Conservation (phyloP, 2,329 filamentous ascomycete genomes). For the Nannizzia gypsea region DNA sequence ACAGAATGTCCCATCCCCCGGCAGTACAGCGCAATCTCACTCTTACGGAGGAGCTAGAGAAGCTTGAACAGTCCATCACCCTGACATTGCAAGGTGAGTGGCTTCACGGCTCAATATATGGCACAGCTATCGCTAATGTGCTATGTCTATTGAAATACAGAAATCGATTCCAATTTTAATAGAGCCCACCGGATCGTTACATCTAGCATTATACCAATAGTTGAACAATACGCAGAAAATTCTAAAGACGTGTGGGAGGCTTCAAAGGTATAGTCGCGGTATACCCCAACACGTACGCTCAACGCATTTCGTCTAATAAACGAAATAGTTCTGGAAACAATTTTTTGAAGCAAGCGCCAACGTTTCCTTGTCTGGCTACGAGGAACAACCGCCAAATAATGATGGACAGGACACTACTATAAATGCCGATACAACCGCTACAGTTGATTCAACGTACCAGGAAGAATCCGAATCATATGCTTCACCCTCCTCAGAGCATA, state of each 20-base stretch:
- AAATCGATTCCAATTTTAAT: conserved; percentile 98
- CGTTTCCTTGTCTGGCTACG: conserved; percentile 88
- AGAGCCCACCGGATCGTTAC: conserved; percentile 94
- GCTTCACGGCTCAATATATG: neutral
- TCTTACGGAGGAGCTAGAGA: conserved; percentile 89
- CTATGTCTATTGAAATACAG: conserved; percentile 34
- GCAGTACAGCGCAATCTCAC: conserved; percentile 50
- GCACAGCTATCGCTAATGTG: neutral
- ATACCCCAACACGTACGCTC: neutral
- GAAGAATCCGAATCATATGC: conserved; percentile 33
- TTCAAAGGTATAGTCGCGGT: conserved; percentile 56
- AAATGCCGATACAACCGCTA: conserved; percentile 46
- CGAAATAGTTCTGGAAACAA: conserved; percentile 86
- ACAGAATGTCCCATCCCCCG: conserved; percentile 41
- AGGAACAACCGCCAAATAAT: conserved; percentile 58
- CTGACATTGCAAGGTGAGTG: conserved; percentile 72
- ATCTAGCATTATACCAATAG: conserved; percentile 77
- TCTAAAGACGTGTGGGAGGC: conserved; percentile 93
- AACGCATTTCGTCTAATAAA: neutral
- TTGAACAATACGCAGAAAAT: conserved; percentile 90
- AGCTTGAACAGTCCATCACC: conserved; percentile 91
- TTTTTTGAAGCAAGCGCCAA: conserved; percentile 99
- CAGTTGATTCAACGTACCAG: conserved; percentile 32
- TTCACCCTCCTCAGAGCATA: conserved; percentile 28
- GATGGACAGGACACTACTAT: conserved; percentile 42